Evolutionary conservation across 2,329 filamentous ascomycete genomes (phyloP).

Genomic region (Mollisia scopiformis): DNA sequence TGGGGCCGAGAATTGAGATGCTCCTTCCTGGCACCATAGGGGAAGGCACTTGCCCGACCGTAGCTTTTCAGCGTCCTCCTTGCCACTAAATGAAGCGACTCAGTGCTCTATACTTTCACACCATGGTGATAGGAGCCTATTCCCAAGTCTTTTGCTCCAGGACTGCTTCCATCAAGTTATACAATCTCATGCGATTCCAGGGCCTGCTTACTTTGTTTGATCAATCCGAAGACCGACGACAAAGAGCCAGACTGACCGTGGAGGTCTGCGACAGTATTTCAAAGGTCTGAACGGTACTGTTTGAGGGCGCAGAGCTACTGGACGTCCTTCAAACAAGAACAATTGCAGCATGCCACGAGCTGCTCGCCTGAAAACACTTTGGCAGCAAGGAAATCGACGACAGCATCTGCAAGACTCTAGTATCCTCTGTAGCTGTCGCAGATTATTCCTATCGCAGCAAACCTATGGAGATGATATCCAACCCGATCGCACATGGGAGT

Average conservation of each 20-base stretch:
- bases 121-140: not conserved
- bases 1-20: not conserved
- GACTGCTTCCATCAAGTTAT: not conserved
- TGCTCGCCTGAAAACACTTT: not conserved
- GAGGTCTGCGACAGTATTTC: too few species aligned
- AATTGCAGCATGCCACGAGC: too few species aligned
- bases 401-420: not conserved
- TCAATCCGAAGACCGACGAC: not conserved
- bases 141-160: not conserved
- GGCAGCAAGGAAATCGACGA: not conserved
- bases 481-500: not conserved
- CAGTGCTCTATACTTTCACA: not conserved
- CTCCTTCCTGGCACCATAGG: not conserved
- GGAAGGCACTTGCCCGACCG: not conserved
- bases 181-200: not conserved
- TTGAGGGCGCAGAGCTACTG: too few species aligned
- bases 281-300: too few species aligned
- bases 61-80: not conserved
- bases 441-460: too few species aligned
- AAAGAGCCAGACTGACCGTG: too few species aligned
- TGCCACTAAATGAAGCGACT: not conserved
- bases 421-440: not conserved
- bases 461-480: not conserved
- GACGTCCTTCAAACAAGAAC: too few species aligned
- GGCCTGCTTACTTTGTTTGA: not conserved